Base-by-base conservation (phyloP, 2,329 filamentous ascomycete species). In the Paradendryphiella salina region DNA sequence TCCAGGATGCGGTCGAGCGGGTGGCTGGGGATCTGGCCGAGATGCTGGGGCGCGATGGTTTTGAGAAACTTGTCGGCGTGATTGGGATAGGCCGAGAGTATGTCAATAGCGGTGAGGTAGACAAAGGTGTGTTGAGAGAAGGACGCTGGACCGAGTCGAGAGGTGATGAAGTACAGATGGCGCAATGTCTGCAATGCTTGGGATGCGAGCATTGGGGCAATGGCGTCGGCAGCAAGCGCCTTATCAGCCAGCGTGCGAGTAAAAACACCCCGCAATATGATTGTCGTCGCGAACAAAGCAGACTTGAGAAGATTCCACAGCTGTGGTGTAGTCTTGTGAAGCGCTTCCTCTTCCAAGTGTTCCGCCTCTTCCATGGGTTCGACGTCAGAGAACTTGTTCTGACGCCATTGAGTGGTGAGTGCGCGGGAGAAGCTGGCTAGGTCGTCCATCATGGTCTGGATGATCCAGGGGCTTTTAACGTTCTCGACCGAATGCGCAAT, bases 121-220 rank as follows among this genome's bases (percentile, higher is more conserved):
- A 90, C 86, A 67, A 96, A 96, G 1, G 82, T 85, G 72, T 96
- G 93, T 50, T 90, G 88, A 46, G 92, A 89, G 64, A 95, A 96
- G 1, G 84, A 81, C 54, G 82, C 83, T 48, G 87, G 85, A 15
- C 87, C 86, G 47, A 89, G 81, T 32, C 89, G 82, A 11, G 85
- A 86, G 0, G 89, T 90, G 55, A 96, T 84, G 70, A 96, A 96
- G 73, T 86, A 90, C 15, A 95, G 76, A 63, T 89, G 87, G 21
- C 90, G 85, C 9, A 96, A 81, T 10, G 84, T 84, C 54, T 87
- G 85, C 13, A 96, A 79, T 1, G 86, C 83, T 68, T 88, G 88
- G 37, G 84, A 77, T 5, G 89, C 89, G 13, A 94, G 76, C 11
- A 78, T 75, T 0, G 88, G 85, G 1, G 86, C 88, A 51, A 78